Conservation (phyloP, 2,329 filamentous ascomycete species). For the Aspergillus ochraceus region DNA sequence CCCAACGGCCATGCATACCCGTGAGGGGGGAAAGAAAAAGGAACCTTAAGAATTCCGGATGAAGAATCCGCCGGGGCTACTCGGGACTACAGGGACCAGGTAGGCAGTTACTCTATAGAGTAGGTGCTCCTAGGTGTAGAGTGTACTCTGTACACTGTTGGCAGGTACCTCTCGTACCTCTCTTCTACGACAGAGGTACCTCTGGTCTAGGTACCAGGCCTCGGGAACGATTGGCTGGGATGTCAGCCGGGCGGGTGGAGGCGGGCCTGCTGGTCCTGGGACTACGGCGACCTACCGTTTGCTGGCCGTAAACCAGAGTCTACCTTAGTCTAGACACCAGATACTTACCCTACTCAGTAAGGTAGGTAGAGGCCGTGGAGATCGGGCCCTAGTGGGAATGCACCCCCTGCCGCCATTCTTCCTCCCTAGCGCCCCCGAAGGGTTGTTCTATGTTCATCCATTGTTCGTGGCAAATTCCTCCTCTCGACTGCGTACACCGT, state of each 20-base stretch:
- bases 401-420: slow-evolving; percentile 1
- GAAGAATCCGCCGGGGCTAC: not conserved
- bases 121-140: too few species aligned
- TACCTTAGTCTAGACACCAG: not conserved
- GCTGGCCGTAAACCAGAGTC: not conserved
- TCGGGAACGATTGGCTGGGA: slow-evolving; percentile 24
- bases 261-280: not conserved
- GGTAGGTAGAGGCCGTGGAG: not conserved
- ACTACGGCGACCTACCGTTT: not conserved
- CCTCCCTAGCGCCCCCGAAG: not conserved
- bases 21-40: too few species aligned
- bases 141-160: too few species aligned
- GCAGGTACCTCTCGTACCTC: too few species aligned
- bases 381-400: slow-evolving; percentile 25
- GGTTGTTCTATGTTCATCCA: not conserved
- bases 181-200: too few species aligned
- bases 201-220: not conserved
- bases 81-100: too few species aligned
- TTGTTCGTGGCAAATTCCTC: not conserved
- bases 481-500: not conserved
- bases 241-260: slow-evolving; percentile 19
- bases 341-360: not conserved
- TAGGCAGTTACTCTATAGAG: too few species aligned
- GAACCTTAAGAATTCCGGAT: not conserved
- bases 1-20: too few species aligned